Percentiles rank a stretch among this genome's conserved stretches.
phyloP scores from a whole-genome alignment of 129 eudicot species.

The Ambrosia artemisiifolia region DNA sequence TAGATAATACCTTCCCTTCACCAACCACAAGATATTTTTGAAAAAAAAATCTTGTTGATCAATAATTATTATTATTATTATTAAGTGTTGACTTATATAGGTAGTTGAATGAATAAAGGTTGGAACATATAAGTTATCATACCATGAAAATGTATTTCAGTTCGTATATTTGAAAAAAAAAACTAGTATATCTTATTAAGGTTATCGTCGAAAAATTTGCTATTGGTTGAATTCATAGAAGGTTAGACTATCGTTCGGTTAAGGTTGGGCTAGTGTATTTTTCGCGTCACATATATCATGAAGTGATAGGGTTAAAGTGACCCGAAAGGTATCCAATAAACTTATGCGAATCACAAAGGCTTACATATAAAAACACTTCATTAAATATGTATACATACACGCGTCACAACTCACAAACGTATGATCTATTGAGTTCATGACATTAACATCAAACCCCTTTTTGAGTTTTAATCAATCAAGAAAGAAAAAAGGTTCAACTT shows the following conservation, averaged over 20 bases:
- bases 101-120: background rate
- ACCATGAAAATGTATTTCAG: background rate
- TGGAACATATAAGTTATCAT: background rate
- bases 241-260: background rate
- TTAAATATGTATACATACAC: background rate
- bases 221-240: background rate
- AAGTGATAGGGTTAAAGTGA: conserved; percentile 5
- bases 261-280: background rate
- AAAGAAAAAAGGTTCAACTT: background rate
- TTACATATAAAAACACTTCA: background rate
- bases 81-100: background rate
- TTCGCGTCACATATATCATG: background rate
- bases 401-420: background rate
- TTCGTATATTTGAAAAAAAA: background rate
- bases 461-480: background rate
- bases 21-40: conserved; percentile 23
- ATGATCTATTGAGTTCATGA: background rate
- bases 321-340: conserved; percentile 12
- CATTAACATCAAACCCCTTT: background rate
- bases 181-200: background rate
- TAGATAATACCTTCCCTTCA: background rate
- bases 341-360: background rate
- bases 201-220: background rate
- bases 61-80: background rate
- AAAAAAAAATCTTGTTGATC: background rate